Evolutionary conservation across 2,329 filamentous ascomycete species (phyloP), one percentile per base, ranked within the genome.

Genomic region (Colletotrichum destructivum): DNA sequence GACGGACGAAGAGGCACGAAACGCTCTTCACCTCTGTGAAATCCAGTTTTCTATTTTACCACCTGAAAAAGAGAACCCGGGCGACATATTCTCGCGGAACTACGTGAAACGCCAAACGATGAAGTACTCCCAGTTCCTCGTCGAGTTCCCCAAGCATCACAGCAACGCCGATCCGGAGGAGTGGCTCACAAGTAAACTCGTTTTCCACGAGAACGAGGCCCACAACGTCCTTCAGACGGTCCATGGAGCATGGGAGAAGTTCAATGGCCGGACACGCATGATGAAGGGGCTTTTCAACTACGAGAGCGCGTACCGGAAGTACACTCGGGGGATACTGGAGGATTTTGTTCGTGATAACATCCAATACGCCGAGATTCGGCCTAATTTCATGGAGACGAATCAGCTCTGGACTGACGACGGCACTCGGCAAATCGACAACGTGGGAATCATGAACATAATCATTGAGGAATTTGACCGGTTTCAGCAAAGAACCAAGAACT

Each of bases 221-320:
- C 87, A 93, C 75, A 82, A 84, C 40, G 76, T 81, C 51, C 77
- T 83, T 1, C 87, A 89, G 72, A 88, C 87, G 8, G 80, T 83
- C 16, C 81, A 84, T 56, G 89, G 90, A 8, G 85, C 86, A 8
- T 90, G 88, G 88, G 82, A 85, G 69, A 87, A 86, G 75, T 95
- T 94, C 79, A 93, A 93, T 74, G 86, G 88, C 60, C 86, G 91
- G 4, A 94, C 92, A 4, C 86, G 90, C 61, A 91, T 92, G 83
- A 93, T 93, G 87, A 93, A 94, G 77, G 92, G 92, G 0, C 83
- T 94, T 0, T 87, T 93, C 76, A 92, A 91, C 77, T 93, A 93
- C 75, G 87, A 90, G 77, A 85, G 83, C 4, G 90, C 90, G 4
- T 93, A 90, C 76, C 82, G 84, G 57, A 83, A 81, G 78, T 94